Conservation (phyloP, 306 rosid species). For the Ceratonia siliqua region DNA sequence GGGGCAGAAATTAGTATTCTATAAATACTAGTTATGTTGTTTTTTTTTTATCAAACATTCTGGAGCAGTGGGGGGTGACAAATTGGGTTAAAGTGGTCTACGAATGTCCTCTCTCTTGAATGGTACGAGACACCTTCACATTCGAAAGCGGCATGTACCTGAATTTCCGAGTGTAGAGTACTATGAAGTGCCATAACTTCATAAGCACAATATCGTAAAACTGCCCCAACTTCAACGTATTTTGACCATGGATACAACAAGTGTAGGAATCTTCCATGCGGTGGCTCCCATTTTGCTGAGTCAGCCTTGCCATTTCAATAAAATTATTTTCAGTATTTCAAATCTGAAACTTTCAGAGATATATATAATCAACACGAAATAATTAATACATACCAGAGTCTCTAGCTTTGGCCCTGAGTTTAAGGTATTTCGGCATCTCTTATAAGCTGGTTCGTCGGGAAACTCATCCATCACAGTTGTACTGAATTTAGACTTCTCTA, state of each 20-base stretch:
- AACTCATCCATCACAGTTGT: conserved; percentile 60
- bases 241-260: conserved; percentile 74
- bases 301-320: conserved; percentile 58
- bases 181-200: conserved; percentile 82
- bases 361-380: too few relatives aligned
- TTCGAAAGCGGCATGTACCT: conserved; percentile 34
- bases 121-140: background rate
- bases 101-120: too few relatives aligned
- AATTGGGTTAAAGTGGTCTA: too few relatives aligned
- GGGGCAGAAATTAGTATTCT: too few relatives aligned
- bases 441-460: conserved; percentile 64
- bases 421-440: conserved; percentile 57
- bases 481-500: conserved; percentile 43
- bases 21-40: too few relatives aligned
- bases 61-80: too few relatives aligned
- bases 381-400: conserved; percentile 46
- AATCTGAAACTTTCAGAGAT: background rate
- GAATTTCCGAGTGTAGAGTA: conserved; percentile 74
- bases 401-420: conserved; percentile 69
- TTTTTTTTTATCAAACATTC: too few relatives aligned
- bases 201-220: conserved; percentile 65
- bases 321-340: background rate
- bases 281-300: conserved; percentile 89
- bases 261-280: conserved; percentile 74
- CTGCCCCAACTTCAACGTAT: conserved; percentile 70